Percentiles rank a stretch among this genome's conserved stretches.
These are phyloP conservation scores for Mucuna pruriens DNA, from an alignment of 306 rosid genomes.

Conservation along the genomic window DNA sequence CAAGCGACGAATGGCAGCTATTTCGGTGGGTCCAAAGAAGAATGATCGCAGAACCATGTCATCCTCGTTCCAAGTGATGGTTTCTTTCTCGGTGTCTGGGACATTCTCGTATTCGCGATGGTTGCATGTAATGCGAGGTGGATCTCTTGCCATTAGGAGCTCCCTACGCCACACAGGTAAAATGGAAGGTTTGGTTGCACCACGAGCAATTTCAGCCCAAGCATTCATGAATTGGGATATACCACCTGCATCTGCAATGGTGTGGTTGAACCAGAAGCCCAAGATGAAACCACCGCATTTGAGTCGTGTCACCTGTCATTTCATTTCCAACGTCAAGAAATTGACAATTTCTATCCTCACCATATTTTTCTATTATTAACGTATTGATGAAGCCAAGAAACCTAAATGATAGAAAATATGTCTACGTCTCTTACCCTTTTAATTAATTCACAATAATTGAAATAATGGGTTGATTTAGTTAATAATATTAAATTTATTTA, in stretches of 20 bases:
- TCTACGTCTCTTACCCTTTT: too few relatives aligned
- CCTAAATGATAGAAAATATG: too few relatives aligned
- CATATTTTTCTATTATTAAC: too few relatives aligned
- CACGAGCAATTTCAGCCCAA: conserved; percentile 4
- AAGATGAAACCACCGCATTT: conserved; percentile 39
- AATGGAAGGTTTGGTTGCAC: conserved; percentile 30
- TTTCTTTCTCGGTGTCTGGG: background rate
- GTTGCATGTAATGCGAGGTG: conserved; percentile 31
- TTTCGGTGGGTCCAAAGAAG: conserved; percentile 28
- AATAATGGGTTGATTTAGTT: too few relatives aligned
- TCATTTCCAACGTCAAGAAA: background rate
- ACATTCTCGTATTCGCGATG: conserved; percentile 33
- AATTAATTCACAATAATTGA: too few relatives aligned
- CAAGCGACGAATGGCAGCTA: conserved; percentile 4
- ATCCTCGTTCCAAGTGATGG: too few relatives aligned
- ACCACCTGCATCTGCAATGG: conserved; percentile 3
- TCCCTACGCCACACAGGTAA: conserved; percentile 37
- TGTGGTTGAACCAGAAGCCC: background rate
- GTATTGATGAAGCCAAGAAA: too few relatives aligned
- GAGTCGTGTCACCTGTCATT: conserved; percentile 37
- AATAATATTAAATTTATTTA: too few relatives aligned
- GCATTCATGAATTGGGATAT: background rate
- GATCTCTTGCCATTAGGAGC: conserved; percentile 25
- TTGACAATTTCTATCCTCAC: too few relatives aligned
- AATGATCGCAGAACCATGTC: conserved; percentile 14